Percentiles rank a stretch among this genome's conserved stretches.
Evolutionary conservation across 345 rosid genomes (phyloP).

Genomic region (Rhizophora apiculata): DNA sequence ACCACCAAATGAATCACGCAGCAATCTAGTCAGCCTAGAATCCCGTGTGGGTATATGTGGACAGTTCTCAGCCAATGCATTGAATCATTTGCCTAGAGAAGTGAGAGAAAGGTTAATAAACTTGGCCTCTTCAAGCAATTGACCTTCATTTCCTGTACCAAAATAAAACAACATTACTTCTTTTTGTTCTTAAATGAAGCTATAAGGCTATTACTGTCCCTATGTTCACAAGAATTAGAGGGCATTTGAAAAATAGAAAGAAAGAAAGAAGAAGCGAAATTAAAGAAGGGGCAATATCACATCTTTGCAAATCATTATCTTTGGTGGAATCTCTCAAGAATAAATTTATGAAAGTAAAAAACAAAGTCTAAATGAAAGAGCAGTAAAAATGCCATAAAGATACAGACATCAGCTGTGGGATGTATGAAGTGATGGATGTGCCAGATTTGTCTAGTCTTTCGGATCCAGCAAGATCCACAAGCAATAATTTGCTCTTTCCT

Average conservation of each 20-base stretch:
- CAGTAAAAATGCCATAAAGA: neutral
- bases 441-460: slow-evolving; percentile 96
- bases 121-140: slow-evolving; percentile 88
- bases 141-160: slow-evolving; percentile 78
- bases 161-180: slow-evolving; percentile 14
- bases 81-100: slow-evolving; percentile 92
- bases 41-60: slow-evolving; percentile 93
- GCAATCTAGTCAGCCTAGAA: slow-evolving; percentile 88
- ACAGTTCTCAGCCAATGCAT: slow-evolving; percentile 93
- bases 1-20: slow-evolving; percentile 98
- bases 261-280: too few species aligned
- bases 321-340: too few species aligned
- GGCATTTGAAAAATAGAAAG: too few species aligned
- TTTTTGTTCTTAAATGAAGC: neutral
- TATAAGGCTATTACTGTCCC: neutral
- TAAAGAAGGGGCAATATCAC: too few species aligned
- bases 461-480: slow-evolving; percentile 97
- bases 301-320: too few species aligned
- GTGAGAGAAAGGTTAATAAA: slow-evolving; percentile 90
- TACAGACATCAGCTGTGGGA: neutral
- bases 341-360: neutral
- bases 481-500: slow-evolving; percentile 87
- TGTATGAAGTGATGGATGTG: slow-evolving; percentile 20
- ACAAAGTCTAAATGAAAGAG: neutral
- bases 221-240: too few species aligned